Evolutionary conservation across 768 basidiomycete species (phyloP), one percentile per base, ranked within the genome.

Genomic region (Amanita muscaria): DNA sequence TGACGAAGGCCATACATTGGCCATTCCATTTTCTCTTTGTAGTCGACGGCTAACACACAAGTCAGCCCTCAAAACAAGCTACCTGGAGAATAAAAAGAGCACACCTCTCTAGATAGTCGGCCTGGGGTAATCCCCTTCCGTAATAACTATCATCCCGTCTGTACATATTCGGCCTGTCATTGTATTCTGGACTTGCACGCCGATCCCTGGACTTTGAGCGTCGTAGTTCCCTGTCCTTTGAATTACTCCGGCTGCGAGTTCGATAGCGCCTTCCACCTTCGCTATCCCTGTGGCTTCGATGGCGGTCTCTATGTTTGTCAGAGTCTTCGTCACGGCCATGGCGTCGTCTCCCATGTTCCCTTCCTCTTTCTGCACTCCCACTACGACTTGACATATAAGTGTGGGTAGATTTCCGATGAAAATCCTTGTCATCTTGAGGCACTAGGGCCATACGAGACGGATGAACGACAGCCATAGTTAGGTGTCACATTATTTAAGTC

Each of bases 1-100:
- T 2, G 89, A 91, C 3, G 78, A 62, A 1, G 89, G 89, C 89
- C 89, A 92, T n/a, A 88, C 69, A 52, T 73, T 72, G 2, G 79
- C 59, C 4, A 68, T 69, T 7, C 64, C 74, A 4, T 53, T 67
- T 52, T 78, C 78, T 38, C 89, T 70, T 57, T 89, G 80, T 37
- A 68, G 57, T 44, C 85, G 70, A 24, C 89, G 88, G 53, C 88
- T 91, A 35, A 6, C 1, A n/a, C 3, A 1, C 41, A 46, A 34
- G 32, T 27, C n/a, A 46, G 14, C 15, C 32, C 47, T 21, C 56
- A 18, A 8, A 5, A 44, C 11, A 12, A 32, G 25, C 46, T 23
- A 4, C 7, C 10, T 5, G 25, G 8, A 10, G 11, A 41, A 46
- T n/a, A 25, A 36, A 16, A 22, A 31, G 12, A 21, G 61, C 73